Conservation (phyloP, 169 alveolate genomes). For the Ichthyophthirius multifiliis region DNA sequence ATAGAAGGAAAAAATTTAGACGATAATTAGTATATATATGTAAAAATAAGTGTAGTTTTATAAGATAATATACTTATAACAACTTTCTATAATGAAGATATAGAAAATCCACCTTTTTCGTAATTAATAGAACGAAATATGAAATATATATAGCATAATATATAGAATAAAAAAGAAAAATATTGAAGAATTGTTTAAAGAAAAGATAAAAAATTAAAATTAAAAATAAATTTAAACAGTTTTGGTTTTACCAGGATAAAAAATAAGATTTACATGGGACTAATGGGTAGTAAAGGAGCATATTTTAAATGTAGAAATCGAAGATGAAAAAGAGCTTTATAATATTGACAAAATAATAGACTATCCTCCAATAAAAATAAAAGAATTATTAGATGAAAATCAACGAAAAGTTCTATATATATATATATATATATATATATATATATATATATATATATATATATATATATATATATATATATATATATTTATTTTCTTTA, state of each 20-base stretch:
- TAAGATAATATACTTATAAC: conserved; percentile 14
- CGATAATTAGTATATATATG: neutral
- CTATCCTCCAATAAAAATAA: conserved; percentile 16
- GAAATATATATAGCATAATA: conserved; percentile 27
- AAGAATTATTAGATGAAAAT: neutral
- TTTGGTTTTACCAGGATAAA: too few species aligned
- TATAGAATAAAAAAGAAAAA: neutral
- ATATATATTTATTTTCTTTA: too few species aligned
- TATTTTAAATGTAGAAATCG: conserved; percentile 38
- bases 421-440: too few species aligned
- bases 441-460: too few species aligned
- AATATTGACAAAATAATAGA: conserved; percentile 41
- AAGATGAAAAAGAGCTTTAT: conserved; percentile 21
- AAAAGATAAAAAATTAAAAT: too few species aligned
- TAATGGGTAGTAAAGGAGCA: conserved; percentile 43
- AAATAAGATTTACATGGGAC: conserved; percentile 39
- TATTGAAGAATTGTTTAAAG: neutral
- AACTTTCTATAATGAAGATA: conserved; percentile 29
- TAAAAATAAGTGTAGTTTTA: neutral
- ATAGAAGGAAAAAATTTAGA: neutral
- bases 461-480: too few species aligned
- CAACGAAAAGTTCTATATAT: conserved; percentile 13
- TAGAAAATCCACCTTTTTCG: conserved; percentile 27
- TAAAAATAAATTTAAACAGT: too few species aligned
- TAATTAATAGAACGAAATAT: conserved; percentile 24